A percentile compares a stretch with the other conserved stretches of the same genome.
phyloP scores from a whole-genome alignment of 352 stramenopile genomes.

The Phytophthora pistaciae region DNA sequence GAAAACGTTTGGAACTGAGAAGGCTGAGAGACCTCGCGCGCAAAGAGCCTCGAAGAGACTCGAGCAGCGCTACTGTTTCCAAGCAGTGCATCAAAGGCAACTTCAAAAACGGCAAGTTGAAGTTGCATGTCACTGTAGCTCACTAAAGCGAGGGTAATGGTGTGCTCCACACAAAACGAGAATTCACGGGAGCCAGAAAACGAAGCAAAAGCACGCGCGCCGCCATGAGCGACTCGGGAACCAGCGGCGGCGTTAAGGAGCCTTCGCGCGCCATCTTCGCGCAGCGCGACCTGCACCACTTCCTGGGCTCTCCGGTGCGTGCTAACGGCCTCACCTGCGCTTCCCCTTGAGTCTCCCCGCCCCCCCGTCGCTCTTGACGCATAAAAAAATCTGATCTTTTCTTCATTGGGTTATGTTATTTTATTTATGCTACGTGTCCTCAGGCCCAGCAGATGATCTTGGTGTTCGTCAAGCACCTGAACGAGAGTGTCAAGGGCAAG shows the following conservation, averaged over 20 bases:
- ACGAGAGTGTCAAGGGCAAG: conserved; percentile 78
- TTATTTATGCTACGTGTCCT: conserved; percentile 6
- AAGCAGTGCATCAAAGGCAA: neutral
- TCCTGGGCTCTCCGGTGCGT: conserved; percentile 72
- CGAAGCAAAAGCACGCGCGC: conserved; percentile 33
- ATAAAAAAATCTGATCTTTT: conserved; percentile 13
- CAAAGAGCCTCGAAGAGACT: too few relatives aligned
- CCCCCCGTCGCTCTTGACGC: conserved; percentile 1
- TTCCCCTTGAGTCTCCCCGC: neutral
- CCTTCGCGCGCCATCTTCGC: conserved; percentile 83
- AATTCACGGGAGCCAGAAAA: conserved; percentile 32
- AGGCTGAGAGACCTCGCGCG: too few relatives aligned
- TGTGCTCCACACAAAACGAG: conserved; percentile 3
- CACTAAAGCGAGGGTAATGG: neutral
- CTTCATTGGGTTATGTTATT: conserved; percentile 4
- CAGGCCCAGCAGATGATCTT: conserved; percentile 87
- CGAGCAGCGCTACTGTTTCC: too few relatives aligned
- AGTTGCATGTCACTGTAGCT: conserved; percentile 12
- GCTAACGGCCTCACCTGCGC: neutral
- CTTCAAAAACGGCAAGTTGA: conserved; percentile 11
- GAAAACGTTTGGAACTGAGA: too few relatives aligned
- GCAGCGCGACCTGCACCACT: conserved; percentile 74
- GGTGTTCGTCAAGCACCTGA: conserved; percentile 84
- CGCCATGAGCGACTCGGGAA: conserved; percentile 33
- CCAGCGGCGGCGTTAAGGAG: conserved; percentile 51